A percentile compares a stretch with the other conserved stretches of the same genome.
These are phyloP conservation scores for Calvatia gigantea DNA, from an alignment of 768 basidiomycete species.

Conservation along the genomic window DNA sequence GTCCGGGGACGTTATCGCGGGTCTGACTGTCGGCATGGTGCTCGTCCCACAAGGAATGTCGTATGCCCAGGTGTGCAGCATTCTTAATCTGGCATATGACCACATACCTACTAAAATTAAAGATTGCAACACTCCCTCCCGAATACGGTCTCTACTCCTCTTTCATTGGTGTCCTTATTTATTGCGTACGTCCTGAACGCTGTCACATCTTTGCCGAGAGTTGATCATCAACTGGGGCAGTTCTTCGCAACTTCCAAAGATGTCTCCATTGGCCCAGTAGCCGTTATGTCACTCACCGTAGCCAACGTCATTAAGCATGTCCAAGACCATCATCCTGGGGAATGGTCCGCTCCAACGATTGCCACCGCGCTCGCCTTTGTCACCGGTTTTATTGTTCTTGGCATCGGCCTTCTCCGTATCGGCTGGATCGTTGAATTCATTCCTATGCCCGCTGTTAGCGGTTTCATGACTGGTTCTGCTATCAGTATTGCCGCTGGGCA, in stretches of 20 bases:
- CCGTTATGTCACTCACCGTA: slow-evolving; percentile 93
- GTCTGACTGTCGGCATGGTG: slow-evolving; percentile 92
- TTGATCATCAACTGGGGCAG: slow-evolving; percentile 29
- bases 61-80: slow-evolving; percentile 62
- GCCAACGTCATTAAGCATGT: slow-evolving; percentile 77
- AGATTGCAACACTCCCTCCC: slow-evolving; percentile 82
- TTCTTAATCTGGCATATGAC: neutral
- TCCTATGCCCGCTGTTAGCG: slow-evolving; percentile 77
- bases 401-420: slow-evolving; percentile 81
- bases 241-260: slow-evolving; percentile 98
- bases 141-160: slow-evolving; percentile 95
- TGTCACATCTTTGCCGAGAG: neutral
- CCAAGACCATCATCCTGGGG: slow-evolving; percentile 44
- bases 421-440: slow-evolving; percentile 98
- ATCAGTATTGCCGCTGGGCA: slow-evolving; percentile 88
- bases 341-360: slow-evolving; percentile 69
- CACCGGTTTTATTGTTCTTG: slow-evolving; percentile 88
- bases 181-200: slow-evolving; percentile 54
- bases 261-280: slow-evolving; percentile 98
- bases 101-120: neutral
- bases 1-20: slow-evolving; percentile 84
- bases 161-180: slow-evolving; percentile 82
- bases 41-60: slow-evolving; percentile 94
- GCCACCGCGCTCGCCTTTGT: slow-evolving; percentile 84
- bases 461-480: slow-evolving; percentile 98